phyloP scores from a whole-genome alignment of 768 basidiomycete species.

The Antrodiella citrinella region DNA sequence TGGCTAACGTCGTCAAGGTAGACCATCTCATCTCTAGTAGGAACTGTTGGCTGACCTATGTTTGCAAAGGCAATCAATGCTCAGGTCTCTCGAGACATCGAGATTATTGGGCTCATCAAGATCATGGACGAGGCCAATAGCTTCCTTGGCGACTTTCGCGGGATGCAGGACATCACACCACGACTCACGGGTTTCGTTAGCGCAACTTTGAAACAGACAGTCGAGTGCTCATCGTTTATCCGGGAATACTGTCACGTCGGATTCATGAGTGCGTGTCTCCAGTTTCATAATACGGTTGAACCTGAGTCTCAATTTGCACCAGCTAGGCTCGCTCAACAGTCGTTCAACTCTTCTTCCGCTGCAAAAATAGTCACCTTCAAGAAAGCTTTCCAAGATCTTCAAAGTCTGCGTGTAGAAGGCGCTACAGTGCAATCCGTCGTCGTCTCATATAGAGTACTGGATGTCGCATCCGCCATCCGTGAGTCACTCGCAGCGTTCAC shows the following conservation, averaged over 20 bases:
- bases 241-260: background rate
- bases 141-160: background rate
- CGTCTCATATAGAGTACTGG: too few relatives aligned
- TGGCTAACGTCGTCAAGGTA: background rate
- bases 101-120: background rate
- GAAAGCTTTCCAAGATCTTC: too few relatives aligned
- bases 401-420: too few relatives aligned
- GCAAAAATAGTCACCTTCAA: too few relatives aligned
- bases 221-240: background rate
- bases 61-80: background rate
- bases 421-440: too few relatives aligned
- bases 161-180: background rate
- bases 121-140: background rate
- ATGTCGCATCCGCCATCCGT: too few relatives aligned
- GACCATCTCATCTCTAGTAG: background rate
- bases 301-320: too few relatives aligned
- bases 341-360: too few relatives aligned
- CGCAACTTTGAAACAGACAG: background rate
- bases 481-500: too few relatives aligned
- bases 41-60: background rate
- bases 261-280: background rate
- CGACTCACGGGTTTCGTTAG: background rate
- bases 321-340: too few relatives aligned
- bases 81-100: background rate
- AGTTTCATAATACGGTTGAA: too few relatives aligned